Base-by-base conservation (phyloP, 208 protist genomes). In the Wallacemonas collosoma region DNA sequence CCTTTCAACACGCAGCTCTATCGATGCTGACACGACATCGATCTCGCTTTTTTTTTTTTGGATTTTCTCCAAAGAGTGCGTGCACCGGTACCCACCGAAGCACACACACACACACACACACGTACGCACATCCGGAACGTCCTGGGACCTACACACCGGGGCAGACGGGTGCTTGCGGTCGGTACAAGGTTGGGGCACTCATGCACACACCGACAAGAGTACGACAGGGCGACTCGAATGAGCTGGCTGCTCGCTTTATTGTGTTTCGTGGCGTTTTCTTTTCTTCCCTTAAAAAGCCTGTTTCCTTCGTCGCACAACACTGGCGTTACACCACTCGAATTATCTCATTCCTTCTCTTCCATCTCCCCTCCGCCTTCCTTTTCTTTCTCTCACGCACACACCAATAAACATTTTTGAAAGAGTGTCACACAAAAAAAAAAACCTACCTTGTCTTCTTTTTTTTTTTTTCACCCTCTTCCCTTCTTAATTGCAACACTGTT, bases 401-500 rank as follows among this genome's bases (percentile, higher is more conserved):
- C 47, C 60, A 15, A 41, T 48, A 65, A 39, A 58, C 12, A 35
- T 17, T 36, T 17, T 36, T 58, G 54, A 36, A 35, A 26, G 26
- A 26, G 26, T 26, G 26, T 26, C 26, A 26, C 26, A 26, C 26
- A 26, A 26, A 26, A 26, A 26, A 26, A 26, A 0, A 26, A 26
- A 0, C 26, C 26, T 26, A 26, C 26, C 26, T 26, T 0, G 26
- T 35, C 61, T 76, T 65, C 67, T 73, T 71, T 26, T 57, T 72
- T 36, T 1, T 36, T 71, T 14, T 54, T 17, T 17, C 26, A 3
- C 55, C 39, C 65, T 64, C 2, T 53, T 48, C 26, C 2, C 40
- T 7, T 12, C 57, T n/a, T 9, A n/a, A 1, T 62, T 44, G 67
- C 61, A 44, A 76, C n/a, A 69, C 88, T 85, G 82, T 82, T 95